A percentile compares a stretch with the other conserved stretches of the same genome.
phyloP scores from a whole-genome alignment of 139 green algal genomes.

The Chara braunii region DNA sequence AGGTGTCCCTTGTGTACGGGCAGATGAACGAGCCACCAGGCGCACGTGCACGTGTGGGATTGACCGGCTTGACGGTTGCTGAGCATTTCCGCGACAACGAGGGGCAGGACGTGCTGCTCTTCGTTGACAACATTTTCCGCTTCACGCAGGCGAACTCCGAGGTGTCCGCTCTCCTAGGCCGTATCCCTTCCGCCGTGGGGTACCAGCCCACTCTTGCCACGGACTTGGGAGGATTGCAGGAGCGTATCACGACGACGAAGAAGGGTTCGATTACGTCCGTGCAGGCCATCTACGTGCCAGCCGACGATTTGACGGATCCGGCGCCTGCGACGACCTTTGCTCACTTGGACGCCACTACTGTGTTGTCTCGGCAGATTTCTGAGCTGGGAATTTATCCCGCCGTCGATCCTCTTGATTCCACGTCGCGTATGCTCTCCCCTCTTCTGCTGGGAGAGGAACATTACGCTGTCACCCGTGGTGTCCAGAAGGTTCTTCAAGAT shows the following conservation, averaged over 20 bases:
- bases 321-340: constrained; percentile 92
- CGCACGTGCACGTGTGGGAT: constrained; percentile 90
- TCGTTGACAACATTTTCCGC: constrained; percentile 99
- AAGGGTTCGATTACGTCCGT: constrained; percentile 99
- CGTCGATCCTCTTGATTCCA: constrained; percentile 98
- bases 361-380: constrained; percentile 94
- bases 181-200: constrained; percentile 97
- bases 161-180: constrained; percentile 95
- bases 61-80: constrained; percentile 95
- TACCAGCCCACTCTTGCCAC: constrained; percentile 98
- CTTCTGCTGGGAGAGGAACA: constrained; percentile 92
- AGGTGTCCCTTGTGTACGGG: constrained; percentile 99
- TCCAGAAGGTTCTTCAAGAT: constrained; percentile 95
- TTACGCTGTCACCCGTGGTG: constrained; percentile 83
- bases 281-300: constrained; percentile 98
- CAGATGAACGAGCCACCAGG: constrained; percentile 99
- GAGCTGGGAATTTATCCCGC: constrained; percentile 99
- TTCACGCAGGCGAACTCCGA: constrained; percentile 98
- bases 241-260: constrained; percentile 96
- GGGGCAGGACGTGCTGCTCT: constrained; percentile 99
- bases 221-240: constrained; percentile 91
- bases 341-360: constrained; percentile 96
- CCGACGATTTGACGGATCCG: constrained; percentile 96
- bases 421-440: constrained; percentile 90
- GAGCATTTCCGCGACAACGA: constrained; percentile 99